A percentile compares a stretch with the other conserved stretches of the same genome.
These are phyloP conservation scores for Begonia loranthoides DNA, from an alignment of 306 rosid genomes.

Conservation along the genomic window DNA sequence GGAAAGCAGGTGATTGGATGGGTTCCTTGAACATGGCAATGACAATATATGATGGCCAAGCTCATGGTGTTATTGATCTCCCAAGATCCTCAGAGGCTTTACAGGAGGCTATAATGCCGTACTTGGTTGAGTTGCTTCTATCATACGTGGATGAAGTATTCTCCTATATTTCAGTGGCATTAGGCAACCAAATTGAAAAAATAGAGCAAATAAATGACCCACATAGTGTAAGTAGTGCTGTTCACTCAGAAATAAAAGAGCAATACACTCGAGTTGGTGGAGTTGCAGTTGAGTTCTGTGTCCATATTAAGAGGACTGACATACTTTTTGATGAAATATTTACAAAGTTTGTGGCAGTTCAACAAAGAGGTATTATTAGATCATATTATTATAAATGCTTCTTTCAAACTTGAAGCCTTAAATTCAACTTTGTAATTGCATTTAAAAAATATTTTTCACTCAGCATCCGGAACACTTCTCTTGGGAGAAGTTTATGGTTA, in stretches of 20 bases:
- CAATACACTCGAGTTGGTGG: constrained; percentile 95
- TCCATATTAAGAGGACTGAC: constrained; percentile 86
- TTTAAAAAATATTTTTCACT: constrained; percentile 2
- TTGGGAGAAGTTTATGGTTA: not conserved
- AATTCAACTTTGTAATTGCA: not conserved
- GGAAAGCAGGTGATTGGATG: constrained; percentile 98
- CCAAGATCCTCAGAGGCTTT: constrained; percentile 87
- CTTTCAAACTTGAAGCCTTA: not conserved
- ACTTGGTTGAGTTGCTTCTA: constrained; percentile 73
- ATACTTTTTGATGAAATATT: constrained; percentile 91
- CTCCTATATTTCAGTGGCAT: constrained; percentile 88
- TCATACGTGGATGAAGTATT: constrained; percentile 94
- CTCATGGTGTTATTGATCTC: constrained; percentile 90
- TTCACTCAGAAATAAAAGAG: constrained; percentile 79
- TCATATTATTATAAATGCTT: constrained; percentile 6
- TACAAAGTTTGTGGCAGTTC: constrained; percentile 58
- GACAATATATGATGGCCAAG: constrained; percentile 89
- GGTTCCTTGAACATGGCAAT: constrained; percentile 91
- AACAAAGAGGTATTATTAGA: constrained; percentile 61
- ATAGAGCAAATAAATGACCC: constrained; percentile 32
- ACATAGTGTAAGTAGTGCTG: constrained; percentile 32
- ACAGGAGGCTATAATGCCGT: constrained; percentile 85
- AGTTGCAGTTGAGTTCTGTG: constrained; percentile 97
- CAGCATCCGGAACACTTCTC: not conserved
- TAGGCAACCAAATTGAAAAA: constrained; percentile 78